Evolutionary conservation across 2,329 filamentous ascomycete species (phyloP).

Genomic region (Coleophoma cylindrospora): DNA sequence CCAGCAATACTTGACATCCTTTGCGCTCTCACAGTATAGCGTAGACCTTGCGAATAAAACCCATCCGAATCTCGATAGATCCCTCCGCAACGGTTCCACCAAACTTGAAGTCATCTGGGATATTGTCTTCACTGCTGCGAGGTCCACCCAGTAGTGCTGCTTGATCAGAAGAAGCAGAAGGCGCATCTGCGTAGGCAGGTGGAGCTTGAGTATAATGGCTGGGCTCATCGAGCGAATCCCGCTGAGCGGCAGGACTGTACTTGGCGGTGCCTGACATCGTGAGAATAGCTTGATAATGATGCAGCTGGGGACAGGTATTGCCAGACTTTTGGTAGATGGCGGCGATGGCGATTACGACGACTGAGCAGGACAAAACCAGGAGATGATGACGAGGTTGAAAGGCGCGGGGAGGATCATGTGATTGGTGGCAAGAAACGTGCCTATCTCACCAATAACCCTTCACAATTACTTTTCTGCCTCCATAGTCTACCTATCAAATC

Average conservation of each 20-base stretch:
- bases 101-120: slow-evolving; percentile 99
- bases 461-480: too few species aligned
- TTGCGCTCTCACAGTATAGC: slow-evolving; percentile 65
- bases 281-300: background rate
- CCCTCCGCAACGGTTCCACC: slow-evolving; percentile 91
- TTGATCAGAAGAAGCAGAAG: slow-evolving; percentile 48
- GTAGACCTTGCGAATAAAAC: slow-evolving; percentile 97
- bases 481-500: too few species aligned
- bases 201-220: slow-evolving; percentile 67
- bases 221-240: slow-evolving; percentile 76
- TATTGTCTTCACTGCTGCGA: slow-evolving; percentile 79
- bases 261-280: slow-evolving; percentile 72
- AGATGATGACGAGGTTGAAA: too few species aligned
- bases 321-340: too few species aligned
- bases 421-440: too few species aligned
- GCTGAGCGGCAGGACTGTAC: slow-evolving; percentile 78
- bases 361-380: too few species aligned
- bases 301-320: background rate
- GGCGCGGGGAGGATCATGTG: too few species aligned
- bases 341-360: too few species aligned
- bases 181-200: slow-evolving; percentile 68
- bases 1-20: background rate
- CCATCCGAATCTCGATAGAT: slow-evolving; percentile 92
- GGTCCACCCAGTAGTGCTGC: slow-evolving; percentile 58
- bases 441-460: too few species aligned